Percentiles rank a stretch among this genome's conserved stretches.
phyloP scores from a whole-genome alignment of 2,329 filamentous ascomycete species.

The Cercospora beticola region DNA sequence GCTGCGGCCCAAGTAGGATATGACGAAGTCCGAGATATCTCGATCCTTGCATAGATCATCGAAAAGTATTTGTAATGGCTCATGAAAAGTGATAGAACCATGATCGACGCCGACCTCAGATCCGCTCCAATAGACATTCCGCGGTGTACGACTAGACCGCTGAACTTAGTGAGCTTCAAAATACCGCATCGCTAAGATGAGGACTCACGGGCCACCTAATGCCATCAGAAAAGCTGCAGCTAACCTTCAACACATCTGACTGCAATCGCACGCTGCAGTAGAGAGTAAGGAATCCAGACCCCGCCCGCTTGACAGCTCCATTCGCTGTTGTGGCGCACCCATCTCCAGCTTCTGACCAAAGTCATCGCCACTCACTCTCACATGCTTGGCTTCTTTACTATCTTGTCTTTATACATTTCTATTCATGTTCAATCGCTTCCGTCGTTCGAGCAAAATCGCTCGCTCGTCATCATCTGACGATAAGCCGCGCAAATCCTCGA shows the following conservation, averaged over 20 bases:
- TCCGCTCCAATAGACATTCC: not conserved
- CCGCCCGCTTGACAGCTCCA: not conserved
- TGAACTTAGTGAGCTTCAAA: not conserved
- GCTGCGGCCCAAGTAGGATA: conserved; percentile 12
- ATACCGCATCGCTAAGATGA: not conserved
- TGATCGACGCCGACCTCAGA: not conserved
- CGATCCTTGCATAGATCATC: not conserved
- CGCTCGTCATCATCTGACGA: not conserved
- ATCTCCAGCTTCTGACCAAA: not conserved
- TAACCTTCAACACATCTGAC: not conserved
- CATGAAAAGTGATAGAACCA: not conserved
- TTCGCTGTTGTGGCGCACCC: not conserved
- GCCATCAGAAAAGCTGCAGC: not conserved
- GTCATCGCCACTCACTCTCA: not conserved
- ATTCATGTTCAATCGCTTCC: conserved; percentile 3
- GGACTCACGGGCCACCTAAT: not conserved
- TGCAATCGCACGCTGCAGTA: not conserved
- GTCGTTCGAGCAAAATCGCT: not conserved
- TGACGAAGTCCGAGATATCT: not conserved
- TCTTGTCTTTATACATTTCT: not conserved
- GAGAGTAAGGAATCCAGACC: not conserved
- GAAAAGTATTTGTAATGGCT: not conserved
- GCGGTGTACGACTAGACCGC: not conserved
- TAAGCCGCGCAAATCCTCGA: not conserved
- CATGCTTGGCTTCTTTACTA: not conserved